A percentile compares a stretch with the other conserved stretches of the same genome.
These are phyloP conservation scores for Coriolopsis trogii DNA, from an alignment of 1,284 basidiomycete species.

Conservation along the genomic window DNA sequence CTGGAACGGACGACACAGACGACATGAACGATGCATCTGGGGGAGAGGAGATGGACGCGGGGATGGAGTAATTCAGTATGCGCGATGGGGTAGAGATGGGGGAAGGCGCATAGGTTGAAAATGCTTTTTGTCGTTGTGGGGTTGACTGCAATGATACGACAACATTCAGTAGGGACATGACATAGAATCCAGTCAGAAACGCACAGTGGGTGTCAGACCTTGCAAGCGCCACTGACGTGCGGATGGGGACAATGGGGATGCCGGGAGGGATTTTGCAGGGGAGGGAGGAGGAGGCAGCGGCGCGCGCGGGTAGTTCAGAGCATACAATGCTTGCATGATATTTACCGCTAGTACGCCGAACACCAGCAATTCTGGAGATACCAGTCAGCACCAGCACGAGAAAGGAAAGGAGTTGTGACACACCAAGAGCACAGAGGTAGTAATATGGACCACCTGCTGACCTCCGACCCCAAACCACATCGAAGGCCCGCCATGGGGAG, in stretches of 20 bases:
- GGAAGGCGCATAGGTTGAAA: constrained; percentile 50
- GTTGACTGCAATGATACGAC: constrained; percentile 39
- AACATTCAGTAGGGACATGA: not conserved
- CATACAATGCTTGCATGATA: constrained; percentile 51
- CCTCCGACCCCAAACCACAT: constrained; percentile 31
- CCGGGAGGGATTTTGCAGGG: constrained; percentile 37
- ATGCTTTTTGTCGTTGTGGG: constrained; percentile 58
- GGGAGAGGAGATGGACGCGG: constrained; percentile 16
- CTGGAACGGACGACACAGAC: constrained; percentile 22
- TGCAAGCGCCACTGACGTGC: constrained; percentile 41
- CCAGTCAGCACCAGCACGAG: not conserved
- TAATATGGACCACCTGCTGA: constrained; percentile 20
- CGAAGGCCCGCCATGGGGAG: constrained; percentile 42
- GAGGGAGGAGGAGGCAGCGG: constrained; percentile 43
- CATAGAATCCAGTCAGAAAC: constrained; percentile 14
- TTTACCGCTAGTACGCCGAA: constrained; percentile 50
- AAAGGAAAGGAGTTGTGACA: not conserved
- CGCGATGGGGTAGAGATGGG: constrained; percentile 57
- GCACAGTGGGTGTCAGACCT: constrained; percentile 50
- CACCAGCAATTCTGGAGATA: constrained; percentile 44
- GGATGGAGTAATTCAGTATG: constrained; percentile 28
- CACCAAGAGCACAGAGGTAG: constrained; percentile 30
- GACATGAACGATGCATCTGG: constrained; percentile 26
- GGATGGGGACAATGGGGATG: constrained; percentile 39
- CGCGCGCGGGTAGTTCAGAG: constrained; percentile 55